Evolutionary conservation across 2,329 filamentous ascomycete genomes (phyloP).

Genomic region (Cladosporium halotolerans): DNA sequence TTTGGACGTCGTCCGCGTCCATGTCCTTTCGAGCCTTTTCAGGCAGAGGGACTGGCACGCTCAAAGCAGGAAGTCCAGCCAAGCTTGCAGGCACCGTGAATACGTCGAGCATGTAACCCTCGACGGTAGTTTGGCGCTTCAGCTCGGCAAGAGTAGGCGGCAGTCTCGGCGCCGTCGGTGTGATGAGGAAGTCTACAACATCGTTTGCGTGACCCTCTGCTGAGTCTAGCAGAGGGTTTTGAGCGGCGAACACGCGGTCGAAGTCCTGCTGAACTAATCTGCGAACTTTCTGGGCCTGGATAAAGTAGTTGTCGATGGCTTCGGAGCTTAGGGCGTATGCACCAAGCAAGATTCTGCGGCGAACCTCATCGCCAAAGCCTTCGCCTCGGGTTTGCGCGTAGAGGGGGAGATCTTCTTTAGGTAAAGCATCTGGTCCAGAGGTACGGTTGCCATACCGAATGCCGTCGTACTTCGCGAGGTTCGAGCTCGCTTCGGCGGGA

Average conservation of each 20-base stretch:
- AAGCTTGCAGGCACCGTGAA: conserved; percentile 93
- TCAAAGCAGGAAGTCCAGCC: conserved; percentile 83
- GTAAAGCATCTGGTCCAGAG: conserved; percentile 45
- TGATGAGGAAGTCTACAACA: conserved; percentile 79
- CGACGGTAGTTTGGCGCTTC: conserved; percentile 50
- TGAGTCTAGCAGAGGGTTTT: conserved; percentile 58
- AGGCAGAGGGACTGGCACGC: conserved; percentile 58
- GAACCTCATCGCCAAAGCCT: conserved; percentile 79
- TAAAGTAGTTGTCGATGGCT: conserved; percentile 93
- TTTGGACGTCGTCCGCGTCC: conserved; percentile 31
- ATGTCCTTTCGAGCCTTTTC: conserved; percentile 10
- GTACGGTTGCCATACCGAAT: conserved; percentile 74
- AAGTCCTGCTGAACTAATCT: conserved; percentile 82
- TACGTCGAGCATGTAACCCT: conserved; percentile 86
- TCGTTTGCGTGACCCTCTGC: conserved; percentile 41
- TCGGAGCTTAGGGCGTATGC: conserved; percentile 84
- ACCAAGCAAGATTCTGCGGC: conserved; percentile 78
- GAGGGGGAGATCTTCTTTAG: conserved; percentile 36
- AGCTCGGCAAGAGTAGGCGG: conserved; percentile 61
- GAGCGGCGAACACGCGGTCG: conserved; percentile 64
- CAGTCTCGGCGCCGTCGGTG: conserved; percentile 75
- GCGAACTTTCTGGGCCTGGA: conserved; percentile 84
- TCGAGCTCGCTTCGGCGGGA: conserved; percentile 90
- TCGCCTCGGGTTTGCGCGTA: conserved; percentile 69
- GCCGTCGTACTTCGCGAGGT: conserved; percentile 93